Percentiles rank a stretch among this genome's conserved stretches.
These are phyloP conservation scores for Pseudevernia furfuracea DNA, from an alignment of 495 filamentous ascomycete species.

Conservation along the genomic window DNA sequence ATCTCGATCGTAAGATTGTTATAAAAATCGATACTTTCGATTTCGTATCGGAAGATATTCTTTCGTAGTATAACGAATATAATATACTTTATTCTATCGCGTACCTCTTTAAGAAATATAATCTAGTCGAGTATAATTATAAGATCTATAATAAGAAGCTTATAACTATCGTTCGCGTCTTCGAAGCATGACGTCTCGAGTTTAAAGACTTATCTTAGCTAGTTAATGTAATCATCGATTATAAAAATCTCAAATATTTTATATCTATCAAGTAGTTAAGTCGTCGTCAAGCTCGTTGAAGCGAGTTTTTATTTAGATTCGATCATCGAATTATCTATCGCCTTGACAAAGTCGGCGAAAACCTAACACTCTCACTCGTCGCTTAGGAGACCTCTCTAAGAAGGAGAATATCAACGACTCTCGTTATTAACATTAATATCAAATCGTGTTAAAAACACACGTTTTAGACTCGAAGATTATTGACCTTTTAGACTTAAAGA, in stretches of 20 bases:
- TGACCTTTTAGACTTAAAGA: too few relatives aligned
- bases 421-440: too few relatives aligned
- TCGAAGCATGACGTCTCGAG: slow-evolving; percentile 20
- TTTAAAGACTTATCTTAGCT: slow-evolving; percentile 11
- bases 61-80: slow-evolving; percentile 12
- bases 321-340: too few relatives aligned
- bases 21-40: slow-evolving; percentile 13
- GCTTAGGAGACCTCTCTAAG: too few relatives aligned
- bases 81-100: slow-evolving; percentile 15
- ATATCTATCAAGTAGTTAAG: too few relatives aligned
- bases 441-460: too few relatives aligned
- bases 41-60: not conserved
- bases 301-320: too few relatives aligned
- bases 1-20: not conserved
- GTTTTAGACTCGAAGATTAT: too few relatives aligned
- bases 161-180: slow-evolving; percentile 17
- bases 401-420: too few relatives aligned
- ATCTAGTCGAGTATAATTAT: slow-evolving; percentile 31
- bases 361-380: slow-evolving; percentile 9
- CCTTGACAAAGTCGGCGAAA: too few relatives aligned
- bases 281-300: too few relatives aligned
- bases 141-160: slow-evolving; percentile 31
- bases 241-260: too few relatives aligned
- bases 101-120: slow-evolving; percentile 28
- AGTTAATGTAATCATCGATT: not conserved